phyloP scores from a whole-genome alignment of 2,329 filamentous ascomycete species.

The Colletotrichum sp. region DNA sequence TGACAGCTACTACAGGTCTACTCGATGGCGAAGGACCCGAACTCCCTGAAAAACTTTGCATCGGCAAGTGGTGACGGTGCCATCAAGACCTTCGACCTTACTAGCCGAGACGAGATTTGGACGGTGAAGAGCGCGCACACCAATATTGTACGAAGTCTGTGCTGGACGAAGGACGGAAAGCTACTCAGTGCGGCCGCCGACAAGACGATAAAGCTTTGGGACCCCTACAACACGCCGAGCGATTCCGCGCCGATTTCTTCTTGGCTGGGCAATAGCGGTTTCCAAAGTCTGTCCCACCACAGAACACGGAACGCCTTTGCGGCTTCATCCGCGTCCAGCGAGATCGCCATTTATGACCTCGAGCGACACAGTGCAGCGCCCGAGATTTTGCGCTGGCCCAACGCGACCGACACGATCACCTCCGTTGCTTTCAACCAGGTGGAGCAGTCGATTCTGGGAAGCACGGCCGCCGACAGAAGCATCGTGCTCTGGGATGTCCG shows the following conservation, averaged over 20 bases:
- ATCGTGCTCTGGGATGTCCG: constrained; percentile 92
- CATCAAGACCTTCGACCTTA: constrained; percentile 69
- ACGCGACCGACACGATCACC: constrained; percentile 87
- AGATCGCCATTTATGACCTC: constrained; percentile 88
- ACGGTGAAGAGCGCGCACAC: constrained; percentile 79
- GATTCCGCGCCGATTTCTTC: constrained; percentile 78
- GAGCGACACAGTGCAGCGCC: constrained; percentile 80
- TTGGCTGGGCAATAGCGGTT: constrained; percentile 71
- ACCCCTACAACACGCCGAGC: constrained; percentile 78
- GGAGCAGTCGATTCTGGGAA: constrained; percentile 89
- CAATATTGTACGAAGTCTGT: constrained; percentile 90
- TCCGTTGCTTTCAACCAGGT: constrained; percentile 90
- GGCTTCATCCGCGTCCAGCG: constrained; percentile 74
- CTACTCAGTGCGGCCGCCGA: constrained; percentile 88
- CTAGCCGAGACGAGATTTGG: constrained; percentile 76
- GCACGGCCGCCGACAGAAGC: constrained; percentile 83
- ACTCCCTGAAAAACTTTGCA: constrained; percentile 75
- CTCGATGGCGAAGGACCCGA: constrained; percentile 80
- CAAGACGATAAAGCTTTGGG: constrained; percentile 86
- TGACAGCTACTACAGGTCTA: constrained; percentile 50
- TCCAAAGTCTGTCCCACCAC: constrained; percentile 79
- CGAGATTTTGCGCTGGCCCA: constrained; percentile 87
- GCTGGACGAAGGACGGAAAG: constrained; percentile 86
- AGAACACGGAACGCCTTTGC: constrained; percentile 81
- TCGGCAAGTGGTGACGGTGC: constrained; percentile 91